A percentile compares a stretch with the other conserved stretches of the same genome.
Conservation (phyloP, 306 rosid genomes). For the Ziziphus jujuba region DNA sequence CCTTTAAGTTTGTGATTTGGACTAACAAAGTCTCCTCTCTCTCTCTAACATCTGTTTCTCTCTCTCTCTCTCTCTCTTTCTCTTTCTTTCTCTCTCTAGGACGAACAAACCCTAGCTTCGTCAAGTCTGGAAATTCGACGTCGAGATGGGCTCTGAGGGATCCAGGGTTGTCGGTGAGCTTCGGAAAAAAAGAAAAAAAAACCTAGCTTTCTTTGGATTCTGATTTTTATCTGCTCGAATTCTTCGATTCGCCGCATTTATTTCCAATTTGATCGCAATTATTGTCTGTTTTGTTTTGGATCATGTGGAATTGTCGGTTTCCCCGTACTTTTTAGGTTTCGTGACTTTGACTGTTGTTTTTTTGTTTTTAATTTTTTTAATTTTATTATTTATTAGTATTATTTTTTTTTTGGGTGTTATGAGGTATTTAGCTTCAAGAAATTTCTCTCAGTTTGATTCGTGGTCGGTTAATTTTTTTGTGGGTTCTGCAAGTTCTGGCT, state of each 20-base stretch:
- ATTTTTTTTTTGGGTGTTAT: background rate
- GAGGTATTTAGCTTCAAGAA: background rate
- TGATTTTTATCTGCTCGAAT: background rate
- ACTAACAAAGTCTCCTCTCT: conserved; percentile 11
- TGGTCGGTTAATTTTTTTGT: background rate
- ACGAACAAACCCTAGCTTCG: conserved; percentile 28
- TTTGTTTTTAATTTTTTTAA: background rate
- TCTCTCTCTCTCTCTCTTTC: background rate
- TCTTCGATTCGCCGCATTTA: background rate
- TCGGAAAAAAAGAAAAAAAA: no score
- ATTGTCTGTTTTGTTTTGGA: background rate
- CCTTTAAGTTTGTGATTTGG: conserved; percentile 14
- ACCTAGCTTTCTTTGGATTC: conserved; percentile 6
- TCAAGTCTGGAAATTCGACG: conserved; percentile 20
- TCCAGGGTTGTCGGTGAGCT: conserved; percentile 77
- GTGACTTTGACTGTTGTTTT: background rate
- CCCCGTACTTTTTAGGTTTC: background rate
- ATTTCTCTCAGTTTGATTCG: background rate
- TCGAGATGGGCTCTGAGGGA: conserved; percentile 75
- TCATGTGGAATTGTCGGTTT: background rate
- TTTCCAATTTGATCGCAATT: background rate
- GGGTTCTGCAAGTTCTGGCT: background rate
- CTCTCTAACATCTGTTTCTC: background rate
- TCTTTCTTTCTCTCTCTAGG: conserved; percentile 22
- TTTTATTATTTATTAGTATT: no score